A percentile compares a stretch with the other conserved stretches of the same genome.
These are phyloP conservation scores for Citrus mangshanensis DNA, from an alignment of 345 rosid species.

Conservation along the genomic window DNA sequence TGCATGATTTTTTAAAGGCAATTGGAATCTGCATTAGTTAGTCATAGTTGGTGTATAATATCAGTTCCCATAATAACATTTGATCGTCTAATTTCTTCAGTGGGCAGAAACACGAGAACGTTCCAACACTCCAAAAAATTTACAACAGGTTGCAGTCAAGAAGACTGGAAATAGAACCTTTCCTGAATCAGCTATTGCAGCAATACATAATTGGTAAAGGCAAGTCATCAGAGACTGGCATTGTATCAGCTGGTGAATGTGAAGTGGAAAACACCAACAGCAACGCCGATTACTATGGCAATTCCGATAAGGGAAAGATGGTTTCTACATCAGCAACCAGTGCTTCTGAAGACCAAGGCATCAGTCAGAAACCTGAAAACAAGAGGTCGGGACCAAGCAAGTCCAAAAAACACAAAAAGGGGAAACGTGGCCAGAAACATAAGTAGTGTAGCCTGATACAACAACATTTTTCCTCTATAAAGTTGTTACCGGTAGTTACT, in stretches of 20 bases:
- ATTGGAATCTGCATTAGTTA: not conserved
- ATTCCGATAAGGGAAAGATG: not conserved
- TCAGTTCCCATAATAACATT: too few relatives aligned
- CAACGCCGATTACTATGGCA: not conserved
- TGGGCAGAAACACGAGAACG: slow-evolving; percentile 5
- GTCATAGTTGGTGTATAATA: not conserved
- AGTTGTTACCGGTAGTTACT: not conserved
- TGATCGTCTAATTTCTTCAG: slow-evolving; percentile 1
- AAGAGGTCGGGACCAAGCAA: not conserved
- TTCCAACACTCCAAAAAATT: slow-evolving; percentile 15
- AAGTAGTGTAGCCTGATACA: not conserved
- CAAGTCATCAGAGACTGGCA: not conserved
- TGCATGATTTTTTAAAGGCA: not conserved
- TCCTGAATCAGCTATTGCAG: slow-evolving; percentile 10
- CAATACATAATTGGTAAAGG: not conserved
- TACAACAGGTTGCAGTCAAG: slow-evolving; percentile 12
- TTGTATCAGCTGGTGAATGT: not conserved
- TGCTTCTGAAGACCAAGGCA: not conserved
- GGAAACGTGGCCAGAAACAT: slow-evolving; percentile 5
- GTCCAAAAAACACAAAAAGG: slow-evolving; percentile 2
- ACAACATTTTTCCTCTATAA: not conserved
- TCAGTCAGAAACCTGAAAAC: not conserved
- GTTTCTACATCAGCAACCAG: not conserved
- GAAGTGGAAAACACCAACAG: not conserved
- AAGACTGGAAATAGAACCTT: slow-evolving; percentile 12